Conservation (phyloP, 2,329 filamentous ascomycete species). For the Trichoderma pleuroti region DNA sequence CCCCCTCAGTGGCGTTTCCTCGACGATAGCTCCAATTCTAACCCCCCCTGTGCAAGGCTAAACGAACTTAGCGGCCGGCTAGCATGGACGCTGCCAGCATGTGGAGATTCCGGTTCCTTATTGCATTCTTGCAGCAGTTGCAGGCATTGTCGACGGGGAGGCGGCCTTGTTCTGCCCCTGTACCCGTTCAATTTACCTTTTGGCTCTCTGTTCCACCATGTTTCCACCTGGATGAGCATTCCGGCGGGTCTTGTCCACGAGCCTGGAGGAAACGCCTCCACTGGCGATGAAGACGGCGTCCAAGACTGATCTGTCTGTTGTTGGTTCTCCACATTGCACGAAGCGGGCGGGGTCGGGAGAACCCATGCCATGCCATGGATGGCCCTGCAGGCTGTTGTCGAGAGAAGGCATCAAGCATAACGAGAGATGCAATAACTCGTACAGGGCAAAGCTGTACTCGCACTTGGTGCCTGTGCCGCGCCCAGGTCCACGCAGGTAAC, state of each 20-base stretch:
- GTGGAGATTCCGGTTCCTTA: background rate
- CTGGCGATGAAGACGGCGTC: background rate
- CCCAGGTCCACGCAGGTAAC: background rate
- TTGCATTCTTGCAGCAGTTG: background rate
- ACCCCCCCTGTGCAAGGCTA: background rate
- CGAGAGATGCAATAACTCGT: background rate
- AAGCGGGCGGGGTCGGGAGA: conserved; percentile 5
- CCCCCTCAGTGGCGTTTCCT: conserved; percentile 7
- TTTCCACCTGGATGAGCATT: background rate
- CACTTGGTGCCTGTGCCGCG: background rate
- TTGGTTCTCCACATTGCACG: background rate
- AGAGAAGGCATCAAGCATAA: conserved; percentile 1
- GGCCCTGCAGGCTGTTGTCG: background rate
- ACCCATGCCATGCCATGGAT: background rate
- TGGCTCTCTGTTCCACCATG: background rate
- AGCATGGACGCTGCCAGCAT: background rate
- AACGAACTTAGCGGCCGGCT: background rate
- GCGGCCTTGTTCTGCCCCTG: conserved; percentile 1
- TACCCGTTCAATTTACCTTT: conserved; percentile 6
- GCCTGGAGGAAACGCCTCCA: background rate
- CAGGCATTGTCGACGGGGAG: background rate
- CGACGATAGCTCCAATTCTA: background rate
- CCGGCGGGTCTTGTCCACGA: background rate
- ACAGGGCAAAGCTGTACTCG: background rate
- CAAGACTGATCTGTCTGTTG: background rate